Evolutionary conservation across 192 early-diverging fungal species (phyloP).

Genomic region (Backusella mclennaniae): DNA sequence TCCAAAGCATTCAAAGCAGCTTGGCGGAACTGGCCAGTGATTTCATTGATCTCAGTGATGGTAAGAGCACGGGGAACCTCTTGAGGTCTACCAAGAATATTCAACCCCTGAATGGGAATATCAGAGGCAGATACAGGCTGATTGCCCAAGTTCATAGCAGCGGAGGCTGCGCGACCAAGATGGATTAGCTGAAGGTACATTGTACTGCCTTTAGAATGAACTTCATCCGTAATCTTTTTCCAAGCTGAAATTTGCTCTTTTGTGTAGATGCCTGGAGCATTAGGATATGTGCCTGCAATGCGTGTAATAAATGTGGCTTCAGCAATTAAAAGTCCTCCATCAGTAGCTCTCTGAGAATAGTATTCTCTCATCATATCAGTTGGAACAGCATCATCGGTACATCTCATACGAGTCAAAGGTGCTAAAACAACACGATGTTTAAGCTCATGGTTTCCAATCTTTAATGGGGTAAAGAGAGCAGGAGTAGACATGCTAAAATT

Average conservation of each 20-base stretch:
- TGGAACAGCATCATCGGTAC: not conserved
- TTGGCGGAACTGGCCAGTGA: not conserved
- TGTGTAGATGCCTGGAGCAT: conserved; percentile 38
- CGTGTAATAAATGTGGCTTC: conserved; percentile 5
- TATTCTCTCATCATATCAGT: conserved; percentile 15
- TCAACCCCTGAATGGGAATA: conserved; percentile 12
- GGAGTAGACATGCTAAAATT: not conserved
- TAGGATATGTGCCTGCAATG: conserved; percentile 6
- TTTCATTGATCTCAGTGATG: not conserved
- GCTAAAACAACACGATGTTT: conserved; percentile 23
- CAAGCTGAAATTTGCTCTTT: conserved; percentile 44
- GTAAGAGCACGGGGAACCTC: conserved; percentile 21
- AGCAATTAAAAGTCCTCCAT: conserved; percentile 12
- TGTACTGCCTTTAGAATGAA: conserved; percentile 50
- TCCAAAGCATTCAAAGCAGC: conserved; percentile 69
- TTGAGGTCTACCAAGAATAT: not conserved
- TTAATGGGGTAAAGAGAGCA: conserved; percentile 21
- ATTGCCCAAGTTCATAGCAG: not conserved
- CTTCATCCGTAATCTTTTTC: conserved; percentile 52
- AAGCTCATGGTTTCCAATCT: conserved; percentile 12
- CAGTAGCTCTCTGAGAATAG: conserved; percentile 16
- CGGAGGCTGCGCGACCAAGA: conserved; percentile 9
- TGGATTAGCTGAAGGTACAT: conserved; percentile 58
- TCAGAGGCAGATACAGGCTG: conserved; percentile 25
- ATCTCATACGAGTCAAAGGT: conserved; percentile 22